Percentiles rank a stretch among this genome's conserved stretches.
Conservation (phyloP, 768 basidiomycete genomes). For the Mrakia blollopis region DNA sequence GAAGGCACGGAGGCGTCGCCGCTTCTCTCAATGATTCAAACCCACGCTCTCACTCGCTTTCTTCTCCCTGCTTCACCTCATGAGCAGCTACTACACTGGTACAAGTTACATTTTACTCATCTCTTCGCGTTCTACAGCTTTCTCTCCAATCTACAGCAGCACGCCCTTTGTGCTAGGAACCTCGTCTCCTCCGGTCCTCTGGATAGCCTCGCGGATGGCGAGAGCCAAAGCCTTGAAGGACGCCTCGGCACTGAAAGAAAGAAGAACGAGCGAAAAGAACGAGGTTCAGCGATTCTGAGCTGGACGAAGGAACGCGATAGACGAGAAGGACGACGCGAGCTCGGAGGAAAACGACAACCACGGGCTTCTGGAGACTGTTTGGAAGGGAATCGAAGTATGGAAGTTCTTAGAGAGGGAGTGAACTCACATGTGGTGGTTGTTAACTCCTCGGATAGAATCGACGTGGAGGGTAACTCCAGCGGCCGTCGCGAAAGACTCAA, state of each 20-base stretch:
- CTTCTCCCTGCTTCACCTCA: too few relatives aligned
- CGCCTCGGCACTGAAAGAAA: slow-evolving; percentile 71
- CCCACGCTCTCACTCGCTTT: too few relatives aligned
- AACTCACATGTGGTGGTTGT: slow-evolving; percentile 94
- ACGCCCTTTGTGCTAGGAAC: slow-evolving; percentile 97
- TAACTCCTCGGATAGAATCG: slow-evolving; percentile 88
- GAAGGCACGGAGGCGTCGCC: too few relatives aligned
- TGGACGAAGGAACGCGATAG: neutral
- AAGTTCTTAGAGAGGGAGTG: neutral
- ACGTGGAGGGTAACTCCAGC: slow-evolving; percentile 91
- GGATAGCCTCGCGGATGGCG: slow-evolving; percentile 91
- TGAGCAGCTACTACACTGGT: too few relatives aligned
- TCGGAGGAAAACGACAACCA: too few relatives aligned
- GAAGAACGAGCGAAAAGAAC: too few relatives aligned
- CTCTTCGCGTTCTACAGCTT: too few relatives aligned
- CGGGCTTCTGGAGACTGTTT: neutral
- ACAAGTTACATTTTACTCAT: too few relatives aligned
- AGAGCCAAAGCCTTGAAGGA: slow-evolving; percentile 97
- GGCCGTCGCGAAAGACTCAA: slow-evolving; percentile 96
- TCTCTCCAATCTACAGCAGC: slow-evolving; percentile 43
- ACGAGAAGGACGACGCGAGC: neutral
- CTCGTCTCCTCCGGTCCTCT: slow-evolving; percentile 79
- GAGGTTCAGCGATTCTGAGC: too few relatives aligned
- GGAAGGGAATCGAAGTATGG: neutral
- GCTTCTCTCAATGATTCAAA: too few relatives aligned